Evolutionary conservation across 2,329 filamentous ascomycete species (phyloP).

Genomic region (Podosphaera xanthii): DNA sequence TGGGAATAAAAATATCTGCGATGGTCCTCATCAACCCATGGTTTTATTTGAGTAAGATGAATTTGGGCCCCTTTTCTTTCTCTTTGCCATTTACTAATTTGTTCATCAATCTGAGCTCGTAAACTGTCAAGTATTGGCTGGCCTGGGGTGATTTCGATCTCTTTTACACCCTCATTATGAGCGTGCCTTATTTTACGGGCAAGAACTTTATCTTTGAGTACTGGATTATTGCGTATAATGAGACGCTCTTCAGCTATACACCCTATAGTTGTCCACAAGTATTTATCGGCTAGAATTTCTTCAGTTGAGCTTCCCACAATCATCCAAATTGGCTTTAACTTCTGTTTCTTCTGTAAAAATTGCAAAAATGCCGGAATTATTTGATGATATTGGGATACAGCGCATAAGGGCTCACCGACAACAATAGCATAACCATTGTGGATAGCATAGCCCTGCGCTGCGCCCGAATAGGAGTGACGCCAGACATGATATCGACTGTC

Average conservation of each 20-base stretch:
- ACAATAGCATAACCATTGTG: constrained; percentile 60
- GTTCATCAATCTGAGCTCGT: constrained; percentile 42
- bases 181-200: constrained; percentile 65
- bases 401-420: constrained; percentile 71
- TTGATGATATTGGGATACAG: constrained; percentile 49
- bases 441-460: constrained; percentile 63
- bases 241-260: constrained; percentile 78
- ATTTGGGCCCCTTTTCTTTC: constrained; percentile 69
- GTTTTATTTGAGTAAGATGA: constrained; percentile 71
- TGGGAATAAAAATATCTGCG: constrained; percentile 68
- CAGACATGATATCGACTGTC: constrained; percentile 76
- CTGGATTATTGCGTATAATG: constrained; percentile 45
- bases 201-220: constrained; percentile 50
- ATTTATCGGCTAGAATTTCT: constrained; percentile 53
- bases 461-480: constrained; percentile 58
- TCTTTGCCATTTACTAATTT: constrained; percentile 58
- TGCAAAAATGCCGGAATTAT: constrained; percentile 54
- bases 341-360: constrained; percentile 45
- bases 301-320: constrained; percentile 62
- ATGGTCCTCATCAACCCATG: constrained; percentile 67
- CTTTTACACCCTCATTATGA: constrained; percentile 64
- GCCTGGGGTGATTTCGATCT: constrained; percentile 48
- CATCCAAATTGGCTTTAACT: constrained; percentile 68
- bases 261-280: constrained; percentile 74
- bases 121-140: constrained; percentile 41